A percentile compares a stretch with the other conserved stretches of the same genome.
Evolutionary conservation across 2,329 filamentous ascomycete genomes (phyloP).

Genomic region (Fusarium guadeloupense): DNA sequence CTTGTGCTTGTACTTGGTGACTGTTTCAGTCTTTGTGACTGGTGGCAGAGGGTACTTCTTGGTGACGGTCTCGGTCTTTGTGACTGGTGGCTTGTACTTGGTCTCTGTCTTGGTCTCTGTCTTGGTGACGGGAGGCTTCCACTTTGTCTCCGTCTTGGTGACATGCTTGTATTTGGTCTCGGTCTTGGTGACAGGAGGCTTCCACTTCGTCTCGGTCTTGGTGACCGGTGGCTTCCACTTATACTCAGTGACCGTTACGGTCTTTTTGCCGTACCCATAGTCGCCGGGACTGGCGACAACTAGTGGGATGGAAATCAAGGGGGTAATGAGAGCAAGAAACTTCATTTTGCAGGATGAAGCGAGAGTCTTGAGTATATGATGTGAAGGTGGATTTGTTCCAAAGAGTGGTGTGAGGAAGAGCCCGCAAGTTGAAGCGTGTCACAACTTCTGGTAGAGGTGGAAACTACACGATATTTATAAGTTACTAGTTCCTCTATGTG

Average conservation of each 20-base stretch:
- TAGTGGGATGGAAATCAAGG: background rate
- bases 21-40: background rate
- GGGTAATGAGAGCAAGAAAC: background rate
- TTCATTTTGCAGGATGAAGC: background rate
- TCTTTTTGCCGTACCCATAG: background rate
- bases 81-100: background rate
- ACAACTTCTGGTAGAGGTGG: background rate
- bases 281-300: background rate
- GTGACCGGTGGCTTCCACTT: background rate
- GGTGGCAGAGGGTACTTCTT: background rate
- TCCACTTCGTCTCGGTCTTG: background rate
- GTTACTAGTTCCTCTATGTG: background rate
- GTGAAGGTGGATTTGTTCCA: background rate
- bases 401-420: slow-evolving; percentile 1
- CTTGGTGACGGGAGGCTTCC: background rate
- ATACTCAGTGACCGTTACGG: background rate
- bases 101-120: background rate
- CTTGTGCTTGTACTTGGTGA: background rate
- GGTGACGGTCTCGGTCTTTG: background rate
- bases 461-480: background rate
- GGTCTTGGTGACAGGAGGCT: background rate
- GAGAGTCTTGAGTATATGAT: background rate
- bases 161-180: background rate
- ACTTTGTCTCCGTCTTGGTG: background rate
- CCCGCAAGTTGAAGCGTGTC: background rate